phyloP scores from a whole-genome alignment of 345 rosid species.

The Lepidium didymum region DNA sequence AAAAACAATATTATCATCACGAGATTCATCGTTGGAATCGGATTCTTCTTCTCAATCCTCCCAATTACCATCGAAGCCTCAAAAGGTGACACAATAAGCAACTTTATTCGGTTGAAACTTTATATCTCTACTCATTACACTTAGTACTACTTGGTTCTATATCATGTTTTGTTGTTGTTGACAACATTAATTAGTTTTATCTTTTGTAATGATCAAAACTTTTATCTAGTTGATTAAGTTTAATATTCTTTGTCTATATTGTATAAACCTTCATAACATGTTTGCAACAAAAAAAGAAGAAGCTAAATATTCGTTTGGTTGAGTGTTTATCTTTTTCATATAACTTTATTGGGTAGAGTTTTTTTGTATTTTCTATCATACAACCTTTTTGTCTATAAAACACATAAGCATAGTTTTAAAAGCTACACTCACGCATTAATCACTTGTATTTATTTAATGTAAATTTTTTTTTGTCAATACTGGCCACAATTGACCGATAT shows the following conservation, averaged over 20 bases:
- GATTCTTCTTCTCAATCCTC: constrained; percentile 25
- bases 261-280: neutral
- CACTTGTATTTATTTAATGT: no score
- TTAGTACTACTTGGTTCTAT: neutral
- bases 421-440: no score
- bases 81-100: neutral
- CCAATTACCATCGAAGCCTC: neutral
- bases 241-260: neutral
- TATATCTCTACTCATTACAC: constrained; percentile 9
- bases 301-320: neutral
- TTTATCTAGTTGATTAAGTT: neutral
- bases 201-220: neutral
- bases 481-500: no score
- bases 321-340: neutral
- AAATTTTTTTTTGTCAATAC: no score
- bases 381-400: no score
- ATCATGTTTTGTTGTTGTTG: neutral
- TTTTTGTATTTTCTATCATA: no score
- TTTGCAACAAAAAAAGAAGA: no score
- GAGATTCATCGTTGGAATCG: constrained; percentile 27
- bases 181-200: neutral
- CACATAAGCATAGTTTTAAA: no score
- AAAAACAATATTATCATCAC: constrained; percentile 22
- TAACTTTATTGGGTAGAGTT: no score
- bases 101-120: constrained; percentile 12